phyloP scores from a whole-genome alignment of 129 eudicot genomes.

The Oenanthe sinensis region DNA sequence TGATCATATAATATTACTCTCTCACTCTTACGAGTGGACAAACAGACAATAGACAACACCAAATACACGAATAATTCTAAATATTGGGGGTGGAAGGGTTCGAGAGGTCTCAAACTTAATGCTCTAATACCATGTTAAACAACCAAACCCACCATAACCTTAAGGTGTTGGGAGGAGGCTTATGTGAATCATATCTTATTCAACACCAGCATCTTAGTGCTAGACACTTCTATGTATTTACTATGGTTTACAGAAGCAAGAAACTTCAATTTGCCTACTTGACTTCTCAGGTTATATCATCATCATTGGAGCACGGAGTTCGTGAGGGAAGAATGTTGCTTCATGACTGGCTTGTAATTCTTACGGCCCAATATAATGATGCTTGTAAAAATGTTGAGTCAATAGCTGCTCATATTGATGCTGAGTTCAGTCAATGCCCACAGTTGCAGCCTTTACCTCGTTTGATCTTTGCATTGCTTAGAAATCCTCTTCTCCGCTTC shows the following conservation, averaged over 20 bases:
- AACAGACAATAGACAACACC: too few species aligned
- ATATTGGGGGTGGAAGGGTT: too few species aligned
- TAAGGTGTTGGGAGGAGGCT: too few species aligned
- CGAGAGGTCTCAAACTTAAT: too few species aligned
- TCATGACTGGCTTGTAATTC: constrained; percentile 99
- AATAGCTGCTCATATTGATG: constrained; percentile 48
- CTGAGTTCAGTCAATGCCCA: constrained; percentile 82
- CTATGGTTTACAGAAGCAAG: neutral
- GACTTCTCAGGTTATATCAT: constrained; percentile 63
- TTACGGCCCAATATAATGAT: constrained; percentile 77
- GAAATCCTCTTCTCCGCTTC: constrained; percentile 81
- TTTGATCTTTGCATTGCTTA: constrained; percentile 76
- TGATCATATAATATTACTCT: too few species aligned
- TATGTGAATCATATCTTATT: too few species aligned
- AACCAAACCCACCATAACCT: too few species aligned
- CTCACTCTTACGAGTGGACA: too few species aligned
- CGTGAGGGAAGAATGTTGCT: constrained; percentile 81
- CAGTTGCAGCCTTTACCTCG: constrained; percentile 90
- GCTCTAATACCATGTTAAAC: too few species aligned
- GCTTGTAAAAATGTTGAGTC: constrained; percentile 59
- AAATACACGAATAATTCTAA: too few species aligned
- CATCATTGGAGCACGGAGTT: constrained; percentile 84
- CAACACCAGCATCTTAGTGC: neutral
- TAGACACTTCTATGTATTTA: neutral
- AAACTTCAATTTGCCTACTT: neutral